A percentile compares a stretch with the other conserved stretches of the same genome.
Conservation (phyloP, 2,329 filamentous ascomycete species). For the Aureobasidium melanogenum region DNA sequence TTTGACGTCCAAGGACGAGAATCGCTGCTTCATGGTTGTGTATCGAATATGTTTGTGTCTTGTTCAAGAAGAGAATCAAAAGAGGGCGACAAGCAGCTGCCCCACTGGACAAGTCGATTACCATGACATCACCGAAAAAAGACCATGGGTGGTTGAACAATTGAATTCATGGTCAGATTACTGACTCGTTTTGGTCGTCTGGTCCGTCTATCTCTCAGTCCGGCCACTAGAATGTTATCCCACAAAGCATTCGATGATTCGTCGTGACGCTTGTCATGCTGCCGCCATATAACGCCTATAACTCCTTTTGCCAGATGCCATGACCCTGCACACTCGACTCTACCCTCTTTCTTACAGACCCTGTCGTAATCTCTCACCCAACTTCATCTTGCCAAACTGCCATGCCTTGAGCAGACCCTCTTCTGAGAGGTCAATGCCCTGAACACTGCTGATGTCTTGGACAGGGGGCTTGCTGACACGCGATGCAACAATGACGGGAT, state of each 20-base stretch:
- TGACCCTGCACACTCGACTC: neutral
- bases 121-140: slow-evolving; percentile 12
- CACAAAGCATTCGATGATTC: neutral
- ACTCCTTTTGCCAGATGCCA: slow-evolving; percentile 10
- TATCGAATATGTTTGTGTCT: too few species aligned
- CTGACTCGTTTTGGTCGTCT: slow-evolving; percentile 1
- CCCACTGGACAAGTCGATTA: neutral
- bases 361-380: slow-evolving; percentile 84
- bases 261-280: slow-evolving; percentile 6
- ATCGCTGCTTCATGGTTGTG: slow-evolving; percentile 62
- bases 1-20: slow-evolving; percentile 74
- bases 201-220: neutral
- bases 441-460: slow-evolving; percentile 78
- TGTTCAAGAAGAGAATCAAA: neutral
- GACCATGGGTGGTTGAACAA: neutral
- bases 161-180: neutral
- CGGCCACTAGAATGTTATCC: neutral
- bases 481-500: slow-evolving; percentile 87
- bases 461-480: slow-evolving; percentile 85
- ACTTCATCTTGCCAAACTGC: slow-evolving; percentile 84
- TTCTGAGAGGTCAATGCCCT: slow-evolving; percentile 91
- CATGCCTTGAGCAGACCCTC: slow-evolving; percentile 91
- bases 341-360: slow-evolving; percentile 51
- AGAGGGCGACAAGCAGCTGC: neutral
- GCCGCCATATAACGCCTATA: neutral